Conservation (phyloP, 345 rosid genomes). For the Boechera stricta region DNA sequence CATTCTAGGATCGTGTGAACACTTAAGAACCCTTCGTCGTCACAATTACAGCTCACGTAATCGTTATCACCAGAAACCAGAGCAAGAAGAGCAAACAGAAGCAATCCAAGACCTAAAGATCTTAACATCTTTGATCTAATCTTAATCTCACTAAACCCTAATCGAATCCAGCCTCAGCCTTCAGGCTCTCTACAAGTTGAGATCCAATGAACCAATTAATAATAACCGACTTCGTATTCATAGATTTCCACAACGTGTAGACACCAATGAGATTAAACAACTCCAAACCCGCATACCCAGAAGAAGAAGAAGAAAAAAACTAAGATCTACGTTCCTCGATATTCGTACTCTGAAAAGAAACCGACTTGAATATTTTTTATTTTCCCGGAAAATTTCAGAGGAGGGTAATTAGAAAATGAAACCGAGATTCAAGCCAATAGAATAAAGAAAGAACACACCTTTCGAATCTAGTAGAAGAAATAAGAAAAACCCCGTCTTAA, state of each 20-base stretch:
- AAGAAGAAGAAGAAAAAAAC: conserved; percentile 8
- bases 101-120: conserved; percentile 60
- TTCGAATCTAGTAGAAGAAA: conserved; percentile 27
- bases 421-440: conserved; percentile 17
- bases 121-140: conserved; percentile 58
- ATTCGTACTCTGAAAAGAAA: conserved; percentile 1
- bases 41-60: conserved; percentile 72
- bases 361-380: background rate
- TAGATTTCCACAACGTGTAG: conserved; percentile 30
- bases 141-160: conserved; percentile 37
- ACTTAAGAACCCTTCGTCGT: conserved; percentile 80
- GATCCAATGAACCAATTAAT: conserved; percentile 37
- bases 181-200: conserved; percentile 23
- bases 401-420: conserved; percentile 17
- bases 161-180: conserved; percentile 38
- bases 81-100: conserved; percentile 51
- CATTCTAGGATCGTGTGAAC: conserved; percentile 75
- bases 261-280: conserved; percentile 37
- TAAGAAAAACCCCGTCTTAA: conserved; percentile 35
- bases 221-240: conserved; percentile 26
- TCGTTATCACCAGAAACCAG: conserved; percentile 65
- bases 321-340: conserved; percentile 44
- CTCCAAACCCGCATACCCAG: conserved; percentile 36
- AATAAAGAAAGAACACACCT: conserved; percentile 35
- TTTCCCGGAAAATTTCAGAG: conserved; percentile 33